Base-by-base conservation (phyloP, 257 asterid genomes). In the Solanum pimpinellifolium region DNA sequence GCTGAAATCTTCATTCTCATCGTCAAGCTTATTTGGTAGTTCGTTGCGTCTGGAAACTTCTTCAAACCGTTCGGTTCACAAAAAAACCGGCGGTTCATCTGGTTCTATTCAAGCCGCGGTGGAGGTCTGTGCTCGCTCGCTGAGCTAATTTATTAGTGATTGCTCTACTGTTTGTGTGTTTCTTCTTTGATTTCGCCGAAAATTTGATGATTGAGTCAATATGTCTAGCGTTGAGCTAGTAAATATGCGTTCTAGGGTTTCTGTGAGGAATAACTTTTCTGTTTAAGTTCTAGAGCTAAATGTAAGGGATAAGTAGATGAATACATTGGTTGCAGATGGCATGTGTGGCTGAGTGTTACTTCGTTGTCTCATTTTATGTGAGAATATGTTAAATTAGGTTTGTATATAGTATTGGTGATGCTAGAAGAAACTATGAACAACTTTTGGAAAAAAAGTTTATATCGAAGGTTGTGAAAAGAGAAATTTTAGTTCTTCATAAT, bases 51-150 rank as follows among this genome's bases (percentile, higher is more conserved):
- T 93, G 52, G 49, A 90, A 10, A 42, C 90, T 4, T 87, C 89
- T 81, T 88, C 87, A 27, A 66, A 70, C 84, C 87, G 69, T 83
- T 87, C 80, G 46, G 84, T 85, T 82, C 90, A 81, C 75, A 88
- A 88, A 85, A 91, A 87, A 62, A 44, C 27, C 33, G 75, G 90
- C 85, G 80, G 89, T 47, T 56, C 25, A 86, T 70, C 91, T 33
- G 85, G 77, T 81, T 83, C 92, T 18, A 91, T 95, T 86, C 95
- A 95, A 74, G 98, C 98, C 8, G 62, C 84, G 88, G 95, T 95
- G 46, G 95, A 93, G 97, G 99, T 95, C 84, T 13, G 76, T 76
- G 23, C 44, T 46, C 13, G 5, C 9, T 46, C 18, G 44, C 20
- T 29, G 42, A 80, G 42, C 29, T 29, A 46, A 47, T 44, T 15